Base-by-base conservation (phyloP, 164 flowering plant genomes). In the Macadamia integrifolia region DNA sequence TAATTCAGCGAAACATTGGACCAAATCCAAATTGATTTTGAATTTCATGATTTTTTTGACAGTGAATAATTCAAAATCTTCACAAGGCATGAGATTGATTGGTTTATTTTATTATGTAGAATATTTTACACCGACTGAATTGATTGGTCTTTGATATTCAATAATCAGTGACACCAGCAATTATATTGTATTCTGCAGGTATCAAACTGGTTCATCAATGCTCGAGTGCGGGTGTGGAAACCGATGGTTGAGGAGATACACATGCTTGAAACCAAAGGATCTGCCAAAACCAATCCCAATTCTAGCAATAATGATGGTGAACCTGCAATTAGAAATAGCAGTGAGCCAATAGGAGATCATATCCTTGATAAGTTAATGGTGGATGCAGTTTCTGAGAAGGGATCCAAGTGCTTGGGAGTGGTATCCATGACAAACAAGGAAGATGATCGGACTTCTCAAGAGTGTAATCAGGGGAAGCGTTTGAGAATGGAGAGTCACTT, bases 171-270 rank as follows among this genome's bases (percentile, higher is more conserved):
- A 46, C 50, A 46, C 40, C 40, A 46, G 50, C 6, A 8, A 11
- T 8, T 46, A 46, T 3, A 1, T 35, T 35, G 40, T 11, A 46
- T 46, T 46, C 50, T 70, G 65, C 65, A 91, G 97, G 97, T 92
- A 1, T 92, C 97, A 4, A 92, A 92, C 74, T 92, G 97, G 97
- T 92, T 92, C 72, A 92, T 92, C 72, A 92, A 92, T 75, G 97
- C 97, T 3, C 81, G 97, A 15, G 97, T 92, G 1, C 85, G 97
- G 3, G 78, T 92, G 1, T 92, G 97, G 97, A 92, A 92, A 76
- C 97, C 97, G 14, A 92, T 92, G 97, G 96, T 92, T 46, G 97
- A 92, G 72, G 97, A 92, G 73, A 87, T 92, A 68, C 96, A 92
- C 83, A 81, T 73, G 86, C 89, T 88, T 3, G 97, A 92, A 65